Evolutionary conservation across 106 monocot species (phyloP).

Genomic region (Dioscorea alata): DNA sequence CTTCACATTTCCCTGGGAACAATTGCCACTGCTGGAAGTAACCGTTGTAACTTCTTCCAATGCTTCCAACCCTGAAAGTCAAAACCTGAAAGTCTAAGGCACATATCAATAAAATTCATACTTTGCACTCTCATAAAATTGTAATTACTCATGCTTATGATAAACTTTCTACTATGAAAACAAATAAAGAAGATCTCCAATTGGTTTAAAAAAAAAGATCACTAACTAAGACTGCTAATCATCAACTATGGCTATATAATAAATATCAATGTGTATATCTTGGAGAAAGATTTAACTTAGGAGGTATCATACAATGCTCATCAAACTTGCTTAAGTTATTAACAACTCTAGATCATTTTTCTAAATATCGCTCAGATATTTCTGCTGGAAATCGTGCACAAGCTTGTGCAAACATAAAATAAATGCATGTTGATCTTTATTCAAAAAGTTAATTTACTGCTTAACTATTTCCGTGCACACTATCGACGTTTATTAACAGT

Average conservation of each 20-base stretch:
- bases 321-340: no score
- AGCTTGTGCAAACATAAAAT: no score
- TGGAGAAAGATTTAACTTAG: neutral
- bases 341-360: no score
- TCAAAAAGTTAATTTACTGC: neutral
- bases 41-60: constrained; percentile 70
- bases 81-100: constrained; percentile 2
- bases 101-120: neutral
- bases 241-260: no score
- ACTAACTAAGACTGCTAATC: no score
- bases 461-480: neutral
- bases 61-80: constrained; percentile 58
- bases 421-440: neutral
- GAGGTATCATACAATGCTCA: neutral
- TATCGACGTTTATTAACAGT: no score
- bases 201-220: no score
- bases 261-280: neutral
- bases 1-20: constrained; percentile 55
- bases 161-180: neutral
- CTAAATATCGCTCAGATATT: no score
- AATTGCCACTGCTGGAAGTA: constrained; percentile 71
- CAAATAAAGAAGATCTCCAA: neutral
- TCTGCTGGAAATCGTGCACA: no score
- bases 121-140: neutral
- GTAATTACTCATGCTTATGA: neutral